phyloP scores from a whole-genome alignment of 768 basidiomycete species.

The Boletus coccyginus region DNA sequence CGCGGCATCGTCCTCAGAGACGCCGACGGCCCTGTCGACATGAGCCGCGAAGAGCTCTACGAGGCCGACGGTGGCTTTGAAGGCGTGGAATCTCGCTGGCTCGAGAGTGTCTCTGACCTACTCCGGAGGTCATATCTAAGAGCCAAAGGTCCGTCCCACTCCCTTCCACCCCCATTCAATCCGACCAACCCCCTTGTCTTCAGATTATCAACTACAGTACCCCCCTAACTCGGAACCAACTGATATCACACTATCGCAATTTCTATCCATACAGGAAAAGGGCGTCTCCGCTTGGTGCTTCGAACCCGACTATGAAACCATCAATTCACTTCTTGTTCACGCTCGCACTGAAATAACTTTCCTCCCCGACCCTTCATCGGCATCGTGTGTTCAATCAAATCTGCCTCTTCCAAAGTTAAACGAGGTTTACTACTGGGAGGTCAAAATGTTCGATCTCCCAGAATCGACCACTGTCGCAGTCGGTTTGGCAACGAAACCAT shows the following conservation, averaged over 20 bases:
- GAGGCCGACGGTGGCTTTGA: slow-evolving; percentile 94
- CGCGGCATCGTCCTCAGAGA: slow-evolving; percentile 80
- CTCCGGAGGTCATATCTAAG: slow-evolving; percentile 70
- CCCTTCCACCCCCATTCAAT: neutral
- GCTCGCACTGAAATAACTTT: slow-evolving; percentile 97
- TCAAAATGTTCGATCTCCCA: slow-evolving; percentile 98
- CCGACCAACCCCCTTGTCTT: slow-evolving; percentile 3
- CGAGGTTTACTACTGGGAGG: slow-evolving; percentile 99
- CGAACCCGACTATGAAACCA: slow-evolving; percentile 96
- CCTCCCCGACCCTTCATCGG: slow-evolving; percentile 91
- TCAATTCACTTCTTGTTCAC: slow-evolving; percentile 90
- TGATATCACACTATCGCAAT: slow-evolving; percentile 97
- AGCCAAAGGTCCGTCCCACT: slow-evolving; percentile 70
- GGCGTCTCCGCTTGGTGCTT: slow-evolving; percentile 99
- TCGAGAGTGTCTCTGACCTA: slow-evolving; percentile 73
- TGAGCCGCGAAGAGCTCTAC: slow-evolving; percentile 87
- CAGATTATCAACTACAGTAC: slow-evolving; percentile 83
- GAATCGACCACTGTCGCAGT: slow-evolving; percentile 83
- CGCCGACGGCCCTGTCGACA: slow-evolving; percentile 88
- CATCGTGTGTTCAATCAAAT: slow-evolving; percentile 95
- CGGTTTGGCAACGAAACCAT: slow-evolving; percentile 95
- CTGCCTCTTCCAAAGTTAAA: slow-evolving; percentile 95
- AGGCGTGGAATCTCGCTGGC: slow-evolving; percentile 89
- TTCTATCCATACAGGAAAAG: slow-evolving; percentile 98
- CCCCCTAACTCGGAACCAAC: slow-evolving; percentile 96